Base-by-base conservation (phyloP, 2,329 filamentous ascomycete genomes). In the Fusarium sp. region DNA sequence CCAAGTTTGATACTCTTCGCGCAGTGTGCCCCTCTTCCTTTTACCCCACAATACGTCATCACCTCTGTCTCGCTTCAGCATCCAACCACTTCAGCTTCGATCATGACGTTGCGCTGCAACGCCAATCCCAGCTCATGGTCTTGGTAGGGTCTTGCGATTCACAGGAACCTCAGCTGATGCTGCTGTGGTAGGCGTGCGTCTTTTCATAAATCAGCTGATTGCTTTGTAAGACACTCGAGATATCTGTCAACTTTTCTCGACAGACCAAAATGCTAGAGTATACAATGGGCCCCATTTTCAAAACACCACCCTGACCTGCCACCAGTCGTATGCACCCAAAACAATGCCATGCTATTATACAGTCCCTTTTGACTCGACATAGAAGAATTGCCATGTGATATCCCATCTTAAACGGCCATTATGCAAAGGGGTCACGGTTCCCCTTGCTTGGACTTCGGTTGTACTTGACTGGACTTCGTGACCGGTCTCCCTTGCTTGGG, bases 401-500 rank as follows among this genome's bases (percentile, higher is more conserved):
- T 27, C n/a, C 35, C 29, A 36, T 11, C 56, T 38, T 35, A 56
- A 5, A 25, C n/a, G 11, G 14, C 25, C 62, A 13, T 18, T 70
- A 66, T 38, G 63, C 71, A 64, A 68, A 66, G 27, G 54, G 60
- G 13, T 64, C 67, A 16, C 74, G 66, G 20, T 61, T 68, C 10
- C 70, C 75, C 74, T 85, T 86, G 74, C 77, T 82, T 0, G 84
- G 82, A 63, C 82, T 86, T 22, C 83, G 80, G 35, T 76, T 73
- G 29, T 80, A 79, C 78, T 89, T 90, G 10, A 84, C 76, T 0
- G 88, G 88, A 63, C 88, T 90, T 20, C 84, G 79, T 14, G 83
- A 83, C 54, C 88, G 82, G 6, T 89, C 87, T 0, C 80, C 82
- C 76, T 90, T 90, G 70, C 81, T 86, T 0, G 87, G 88, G 74